Conservation (phyloP, 192 early-diverging fungal genomes). For the Entomortierella parvispora region DNA sequence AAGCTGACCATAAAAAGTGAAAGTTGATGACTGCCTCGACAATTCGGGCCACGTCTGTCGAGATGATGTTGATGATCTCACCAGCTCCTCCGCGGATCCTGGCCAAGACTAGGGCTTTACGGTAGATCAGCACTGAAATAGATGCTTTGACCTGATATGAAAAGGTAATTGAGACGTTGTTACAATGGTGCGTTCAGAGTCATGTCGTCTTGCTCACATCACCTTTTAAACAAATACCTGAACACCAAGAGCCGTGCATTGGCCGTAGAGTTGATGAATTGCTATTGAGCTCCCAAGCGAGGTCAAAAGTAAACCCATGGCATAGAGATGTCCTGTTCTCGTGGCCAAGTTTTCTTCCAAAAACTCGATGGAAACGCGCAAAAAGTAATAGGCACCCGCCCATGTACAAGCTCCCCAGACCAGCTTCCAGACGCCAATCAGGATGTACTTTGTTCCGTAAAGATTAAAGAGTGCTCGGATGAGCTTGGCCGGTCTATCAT, state of each 20-base stretch:
- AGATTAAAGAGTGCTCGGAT: slow-evolving; percentile 20
- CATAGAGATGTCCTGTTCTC: slow-evolving; percentile 59
- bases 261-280: slow-evolving; percentile 34
- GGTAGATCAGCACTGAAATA: slow-evolving; percentile 71
- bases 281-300: slow-evolving; percentile 45
- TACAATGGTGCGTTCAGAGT: too few species aligned
- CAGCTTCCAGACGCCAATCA: slow-evolving; percentile 68
- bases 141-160: slow-evolving; percentile 59
- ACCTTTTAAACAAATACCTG: too few species aligned
- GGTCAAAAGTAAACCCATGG: slow-evolving; percentile 61
- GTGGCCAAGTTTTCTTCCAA: slow-evolving; percentile 27
- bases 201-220: too few species aligned
- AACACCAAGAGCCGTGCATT: slow-evolving; percentile 36
- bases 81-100: slow-evolving; percentile 71
- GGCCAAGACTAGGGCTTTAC: slow-evolving; percentile 67
- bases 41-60: slow-evolving; percentile 69
- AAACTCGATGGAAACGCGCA: slow-evolving; percentile 53
- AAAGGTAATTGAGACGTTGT: slow-evolving; percentile 1
- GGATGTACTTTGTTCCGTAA: slow-evolving; percentile 51
- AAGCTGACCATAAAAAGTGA: slow-evolving; percentile 72
- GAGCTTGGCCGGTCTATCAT: slow-evolving; percentile 16
- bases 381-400: slow-evolving; percentile 61
- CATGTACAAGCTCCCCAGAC: slow-evolving; percentile 69
- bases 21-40: slow-evolving; percentile 69
- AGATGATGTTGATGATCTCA: slow-evolving; percentile 74